Evolutionary conservation across 2,329 filamentous ascomycete species (phyloP).

Genomic region (Xylaria sp.): DNA sequence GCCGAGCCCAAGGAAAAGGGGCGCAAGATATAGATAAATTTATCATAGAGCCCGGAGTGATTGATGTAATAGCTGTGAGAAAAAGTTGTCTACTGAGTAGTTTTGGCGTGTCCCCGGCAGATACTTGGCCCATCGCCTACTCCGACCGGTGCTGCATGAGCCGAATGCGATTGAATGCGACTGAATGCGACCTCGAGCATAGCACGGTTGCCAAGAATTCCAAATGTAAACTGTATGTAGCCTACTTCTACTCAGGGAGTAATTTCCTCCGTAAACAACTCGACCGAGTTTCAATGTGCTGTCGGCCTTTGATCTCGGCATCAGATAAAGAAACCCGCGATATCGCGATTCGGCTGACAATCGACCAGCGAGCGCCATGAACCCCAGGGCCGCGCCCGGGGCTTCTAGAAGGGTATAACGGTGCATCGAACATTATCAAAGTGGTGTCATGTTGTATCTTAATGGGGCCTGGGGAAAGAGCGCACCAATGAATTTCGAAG

Average conservation of each 20-base stretch:
- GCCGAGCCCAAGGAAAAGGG: background rate
- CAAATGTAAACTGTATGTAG: background rate
- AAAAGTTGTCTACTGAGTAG: constrained; percentile 7
- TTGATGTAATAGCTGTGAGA: background rate
- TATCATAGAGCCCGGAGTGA: constrained; percentile 11
- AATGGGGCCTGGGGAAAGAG: constrained; percentile 4
- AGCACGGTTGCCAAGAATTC: background rate
- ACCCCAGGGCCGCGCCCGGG: background rate
- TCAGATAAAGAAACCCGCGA: constrained; percentile 7
- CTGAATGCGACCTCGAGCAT: background rate
- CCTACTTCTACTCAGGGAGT: background rate
- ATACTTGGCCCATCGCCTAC: constrained; percentile 27
- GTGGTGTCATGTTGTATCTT: constrained; percentile 22
- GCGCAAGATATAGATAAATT: background rate
- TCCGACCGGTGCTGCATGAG: constrained; percentile 23
- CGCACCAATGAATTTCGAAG: constrained; percentile 20
- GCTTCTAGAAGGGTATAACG: constrained; percentile 20
- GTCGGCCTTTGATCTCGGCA: constrained; percentile 7
- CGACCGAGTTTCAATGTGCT: background rate
- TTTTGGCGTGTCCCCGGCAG: background rate
- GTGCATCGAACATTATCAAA: constrained; percentile 5
- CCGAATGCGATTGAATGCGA: too few relatives aligned
- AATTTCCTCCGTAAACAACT: background rate
- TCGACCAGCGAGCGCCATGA: constrained; percentile 15
- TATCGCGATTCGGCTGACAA: constrained; percentile 14